phyloP scores from a whole-genome alignment of 257 asterid species.

The Gardenia jasminoides region DNA sequence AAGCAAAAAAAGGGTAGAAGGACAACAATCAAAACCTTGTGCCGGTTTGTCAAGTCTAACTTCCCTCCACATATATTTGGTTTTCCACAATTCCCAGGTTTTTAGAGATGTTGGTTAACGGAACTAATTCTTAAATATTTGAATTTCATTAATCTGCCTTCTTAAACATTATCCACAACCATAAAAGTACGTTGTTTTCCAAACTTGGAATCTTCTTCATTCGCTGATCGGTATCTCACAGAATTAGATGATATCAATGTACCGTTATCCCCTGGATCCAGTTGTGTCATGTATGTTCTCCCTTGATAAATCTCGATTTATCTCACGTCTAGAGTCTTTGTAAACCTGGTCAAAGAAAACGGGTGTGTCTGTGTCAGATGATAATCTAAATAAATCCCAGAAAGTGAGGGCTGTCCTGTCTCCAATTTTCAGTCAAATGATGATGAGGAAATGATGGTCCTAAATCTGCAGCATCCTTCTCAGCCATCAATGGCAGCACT shows the following conservation, averaged over 20 bases:
- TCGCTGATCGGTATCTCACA: background rate
- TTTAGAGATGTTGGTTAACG: background rate
- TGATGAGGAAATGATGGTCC: conserved; percentile 34
- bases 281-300: background rate
- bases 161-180: background rate
- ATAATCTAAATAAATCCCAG: background rate
- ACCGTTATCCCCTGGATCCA: background rate
- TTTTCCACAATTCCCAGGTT: background rate
- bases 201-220: background rate
- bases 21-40: background rate
- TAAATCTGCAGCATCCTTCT: conserved; percentile 32
- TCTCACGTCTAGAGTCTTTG: background rate
- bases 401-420: background rate
- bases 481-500: conserved; percentile 17
- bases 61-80: background rate
- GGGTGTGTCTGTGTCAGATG: background rate
- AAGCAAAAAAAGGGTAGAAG: background rate
- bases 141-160: background rate
- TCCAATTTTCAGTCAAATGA: background rate
- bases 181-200: background rate
- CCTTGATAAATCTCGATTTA: background rate
- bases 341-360: background rate
- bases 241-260: background rate
- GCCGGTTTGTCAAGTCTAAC: background rate
- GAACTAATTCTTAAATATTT: background rate